Base-by-base conservation (phyloP, 1,139 yeast genomes). In the Saccharomyces uvarum region DNA sequence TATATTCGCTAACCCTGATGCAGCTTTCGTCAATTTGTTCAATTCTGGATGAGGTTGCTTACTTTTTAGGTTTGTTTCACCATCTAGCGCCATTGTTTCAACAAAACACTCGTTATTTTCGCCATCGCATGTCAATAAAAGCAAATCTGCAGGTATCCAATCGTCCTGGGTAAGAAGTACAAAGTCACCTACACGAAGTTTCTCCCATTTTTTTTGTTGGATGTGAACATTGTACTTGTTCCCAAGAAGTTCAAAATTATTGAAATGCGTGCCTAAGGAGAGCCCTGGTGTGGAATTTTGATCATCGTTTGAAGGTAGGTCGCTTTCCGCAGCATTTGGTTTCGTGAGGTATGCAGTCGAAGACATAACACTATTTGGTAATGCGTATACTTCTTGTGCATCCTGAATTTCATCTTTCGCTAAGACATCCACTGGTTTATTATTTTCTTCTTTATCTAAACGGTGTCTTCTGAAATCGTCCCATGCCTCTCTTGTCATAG, bases 31-130 rank as follows among this genome's bases (percentile, higher is more conserved):
- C 14, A 68, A 58, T 38, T 78, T 77, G 14, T 83, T 76, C 5
- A 88, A 59, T 56, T 84, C 88, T 0, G 79, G 75, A 57, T 86
- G 86, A 0, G 97, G 88, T 26, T 74, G 73, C 62, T 82, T 83
- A 4, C 88, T 77, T 69, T 93, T 93, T 58, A 93, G 75, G 65
- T 90, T 91, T 0, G 98, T 93, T 70, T 93, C 99, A 51, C 99
- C 99, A 70, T 93, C 99, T 50, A 93, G 75, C 0, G 97, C 99
- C 93, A 93, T 91, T 0, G 99, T 93, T 70, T 93, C 99, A 26
- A 91, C 83, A 62, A 82, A 88, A 0, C 95, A 86, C 61, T 85
- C 88, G 55, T 85, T 87, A 56, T 82, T 80, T 41, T 80, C 81
- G 11, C 82, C 83, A 51, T 81, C 80, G 2, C 93, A 80, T 1